Base-by-base conservation (phyloP, 768 basidiomycete species). In the Tricholoma flavovirens region DNA sequence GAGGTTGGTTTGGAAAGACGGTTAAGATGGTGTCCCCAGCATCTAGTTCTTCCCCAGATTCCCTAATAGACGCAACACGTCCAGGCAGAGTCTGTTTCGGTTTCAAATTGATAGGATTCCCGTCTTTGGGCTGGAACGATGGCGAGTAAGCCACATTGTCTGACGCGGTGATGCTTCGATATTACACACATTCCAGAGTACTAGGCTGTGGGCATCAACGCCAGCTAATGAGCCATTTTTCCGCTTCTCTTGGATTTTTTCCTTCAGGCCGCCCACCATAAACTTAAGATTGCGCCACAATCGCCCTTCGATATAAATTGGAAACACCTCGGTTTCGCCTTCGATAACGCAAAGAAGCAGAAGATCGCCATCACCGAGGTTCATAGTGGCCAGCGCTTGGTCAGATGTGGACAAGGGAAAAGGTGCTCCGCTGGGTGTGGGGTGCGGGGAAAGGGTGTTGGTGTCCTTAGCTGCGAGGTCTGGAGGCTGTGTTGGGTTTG, bases 171-270 rank as follows among this genome's bases (percentile, higher is more conserved):
- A 52, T n/a, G 46, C 51, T 29, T 46, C 45, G 24, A 53, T 51
- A 56, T 49, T 49, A 56, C 56, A 50, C 49, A 56, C 56, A 38
- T 51, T 51, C 55, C 55, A 56, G 56, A 56, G 56, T 52, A 45
- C 17, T 52, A 56, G 51, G 50, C 21, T 56, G 35, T 56, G 55
- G 38, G 49, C 22, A 56, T 35, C 56, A 56, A 56, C 24, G 50
- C 50, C 40, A 35, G 50, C 50, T 56, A 56, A 56, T 56, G 50
- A 36, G 52, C 42, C 53, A 43, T 54, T 30, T 54, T 54, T 54
- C 46, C 53, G 56, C 32, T 56, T 17, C 56, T 56, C 56, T 52
- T 56, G 56, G 1, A 56, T 56, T 56, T 42, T 51, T 49, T 51
- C 24, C 55, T 56, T 56, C 56, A 56, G 50, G 40, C 43, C 14